phyloP scores from a whole-genome alignment of 768 basidiomycete genomes.

The Termitomyces sp. region DNA sequence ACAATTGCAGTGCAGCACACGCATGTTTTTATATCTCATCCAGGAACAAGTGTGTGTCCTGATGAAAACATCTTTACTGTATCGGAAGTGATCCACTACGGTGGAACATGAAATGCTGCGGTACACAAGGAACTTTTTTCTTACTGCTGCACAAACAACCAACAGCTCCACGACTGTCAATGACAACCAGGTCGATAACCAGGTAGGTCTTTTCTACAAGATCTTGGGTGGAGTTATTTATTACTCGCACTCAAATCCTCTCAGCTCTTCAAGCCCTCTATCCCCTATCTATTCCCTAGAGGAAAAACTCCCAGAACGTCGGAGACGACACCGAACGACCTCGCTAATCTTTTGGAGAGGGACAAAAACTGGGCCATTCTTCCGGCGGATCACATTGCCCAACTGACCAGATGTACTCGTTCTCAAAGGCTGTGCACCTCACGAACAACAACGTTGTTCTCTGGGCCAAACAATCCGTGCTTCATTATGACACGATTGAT shows the following conservation, averaged over 20 bases:
- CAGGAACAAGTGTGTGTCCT: neutral
- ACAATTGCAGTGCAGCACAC: neutral
- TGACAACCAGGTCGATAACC: neutral
- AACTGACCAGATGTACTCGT: slow-evolving; percentile 10
- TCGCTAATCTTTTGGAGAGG: neutral
- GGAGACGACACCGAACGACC: neutral
- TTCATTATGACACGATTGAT: slow-evolving; percentile 35
- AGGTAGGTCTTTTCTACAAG: neutral
- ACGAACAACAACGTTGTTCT: slow-evolving; percentile 37
- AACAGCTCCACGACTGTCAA: neutral
- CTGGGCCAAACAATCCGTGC: slow-evolving; percentile 39
- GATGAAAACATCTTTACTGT: neutral
- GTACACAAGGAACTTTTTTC: neutral
- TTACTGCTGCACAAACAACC: neutral
- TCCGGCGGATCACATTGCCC: neutral
- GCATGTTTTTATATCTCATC: neutral
- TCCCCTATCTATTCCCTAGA: neutral
- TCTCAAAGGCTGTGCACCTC: slow-evolving; percentile 29
- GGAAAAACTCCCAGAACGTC: neutral
- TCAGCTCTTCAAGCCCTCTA: neutral
- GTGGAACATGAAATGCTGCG: neutral
- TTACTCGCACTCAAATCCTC: neutral
- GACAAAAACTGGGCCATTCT: neutral
- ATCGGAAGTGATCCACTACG: neutral
- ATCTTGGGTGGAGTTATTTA: neutral